Conservation (phyloP, 306 rosid species). For the Luffa aegyptiaca region DNA sequence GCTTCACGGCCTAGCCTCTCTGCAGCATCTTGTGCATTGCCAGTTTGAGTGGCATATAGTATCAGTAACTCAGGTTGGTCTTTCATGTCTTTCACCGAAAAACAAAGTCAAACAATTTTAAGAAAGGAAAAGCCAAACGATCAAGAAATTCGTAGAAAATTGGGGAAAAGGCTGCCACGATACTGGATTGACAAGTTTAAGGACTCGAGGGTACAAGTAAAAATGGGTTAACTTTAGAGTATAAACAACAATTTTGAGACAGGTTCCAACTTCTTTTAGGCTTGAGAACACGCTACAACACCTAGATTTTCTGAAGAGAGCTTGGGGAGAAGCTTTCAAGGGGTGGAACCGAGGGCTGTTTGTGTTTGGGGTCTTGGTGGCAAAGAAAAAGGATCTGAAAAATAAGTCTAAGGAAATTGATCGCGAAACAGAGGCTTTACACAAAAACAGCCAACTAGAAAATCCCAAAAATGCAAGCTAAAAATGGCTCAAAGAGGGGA, state of each 20-base stretch:
- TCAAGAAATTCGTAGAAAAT: neutral
- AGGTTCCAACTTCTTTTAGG: neutral
- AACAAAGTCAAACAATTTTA: neutral
- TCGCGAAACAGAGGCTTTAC: neutral
- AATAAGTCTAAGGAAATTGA: neutral
- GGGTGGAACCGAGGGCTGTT: neutral
- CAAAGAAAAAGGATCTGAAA: neutral
- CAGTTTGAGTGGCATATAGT: constrained; percentile 72
- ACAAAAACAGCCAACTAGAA: too few species aligned
- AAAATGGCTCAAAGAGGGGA: neutral
- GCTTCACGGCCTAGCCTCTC: constrained; percentile 80
- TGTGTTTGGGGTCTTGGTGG: neutral
- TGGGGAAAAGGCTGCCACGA: neutral
- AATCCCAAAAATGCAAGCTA: neutral
- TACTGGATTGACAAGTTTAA: neutral
- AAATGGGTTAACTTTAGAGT: neutral
- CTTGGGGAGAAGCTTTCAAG: neutral
- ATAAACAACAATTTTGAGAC: neutral
- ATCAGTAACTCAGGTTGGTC: constrained; percentile 34
- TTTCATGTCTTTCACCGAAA: constrained; percentile 15
- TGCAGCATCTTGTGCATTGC: constrained; percentile 84
- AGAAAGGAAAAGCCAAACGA: neutral
- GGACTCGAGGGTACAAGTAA: neutral
- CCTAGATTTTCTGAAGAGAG: neutral
- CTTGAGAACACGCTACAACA: neutral